A percentile compares a stretch with the other conserved stretches of the same genome.
phyloP scores from a whole-genome alignment of 1,139 yeast genomes.

The Suhomyces yuchorum region DNA sequence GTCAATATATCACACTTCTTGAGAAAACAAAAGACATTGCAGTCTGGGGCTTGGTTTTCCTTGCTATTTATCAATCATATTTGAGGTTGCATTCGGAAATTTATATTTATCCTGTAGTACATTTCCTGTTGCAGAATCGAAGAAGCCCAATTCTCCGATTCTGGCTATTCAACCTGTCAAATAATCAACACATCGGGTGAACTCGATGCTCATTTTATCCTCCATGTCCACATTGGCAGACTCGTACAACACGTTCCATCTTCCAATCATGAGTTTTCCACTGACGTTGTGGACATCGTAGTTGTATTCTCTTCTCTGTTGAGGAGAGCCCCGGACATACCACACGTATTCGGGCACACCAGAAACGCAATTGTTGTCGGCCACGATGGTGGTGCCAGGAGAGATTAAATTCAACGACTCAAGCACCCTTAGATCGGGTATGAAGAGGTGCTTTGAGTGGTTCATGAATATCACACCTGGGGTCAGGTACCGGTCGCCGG shows the following conservation, averaged over 20 bases:
- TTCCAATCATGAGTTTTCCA: constrained; percentile 36
- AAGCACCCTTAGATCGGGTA: constrained; percentile 45
- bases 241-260: constrained; percentile 49
- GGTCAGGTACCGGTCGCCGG: constrained; percentile 18
- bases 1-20: too few species aligned
- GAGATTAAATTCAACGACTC: constrained; percentile 44
- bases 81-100: too few species aligned
- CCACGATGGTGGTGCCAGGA: constrained; percentile 43
- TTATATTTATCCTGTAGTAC: too few species aligned
- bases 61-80: too few species aligned
- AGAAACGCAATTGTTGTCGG: constrained; percentile 40
- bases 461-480: constrained; percentile 44
- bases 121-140: too few species aligned
- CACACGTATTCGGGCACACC: constrained; percentile 45
- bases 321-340: constrained; percentile 43
- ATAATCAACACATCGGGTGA: constrained; percentile 22
- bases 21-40: too few species aligned
- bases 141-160: too few species aligned
- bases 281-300: constrained; percentile 25
- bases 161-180: constrained; percentile 8
- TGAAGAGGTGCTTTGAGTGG: constrained; percentile 42
- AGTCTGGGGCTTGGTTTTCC: too few species aligned
- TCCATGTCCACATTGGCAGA: constrained; percentile 25
- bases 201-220: constrained; percentile 32
- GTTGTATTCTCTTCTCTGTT: constrained; percentile 36